These are phyloP conservation scores for Backusella morwellensis DNA, from an alignment of 192 early-diverging fungal species.

Conservation along the genomic window DNA sequence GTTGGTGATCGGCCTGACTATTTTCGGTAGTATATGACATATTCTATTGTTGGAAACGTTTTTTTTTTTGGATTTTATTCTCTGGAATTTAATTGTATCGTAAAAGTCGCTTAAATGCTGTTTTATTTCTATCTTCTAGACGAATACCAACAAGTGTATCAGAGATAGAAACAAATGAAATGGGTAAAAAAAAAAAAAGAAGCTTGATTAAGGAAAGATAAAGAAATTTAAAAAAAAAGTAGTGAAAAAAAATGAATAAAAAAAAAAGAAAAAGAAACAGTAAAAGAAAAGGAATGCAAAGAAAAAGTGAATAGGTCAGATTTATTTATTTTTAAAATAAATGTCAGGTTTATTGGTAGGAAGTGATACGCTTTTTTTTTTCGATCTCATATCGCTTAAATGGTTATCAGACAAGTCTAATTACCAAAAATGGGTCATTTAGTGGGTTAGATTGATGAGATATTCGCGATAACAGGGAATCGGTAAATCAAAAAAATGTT, in stretches of 20 bases:
- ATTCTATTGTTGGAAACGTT: background rate
- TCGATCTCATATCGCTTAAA: background rate
- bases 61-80: background rate
- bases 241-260: background rate
- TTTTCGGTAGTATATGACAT: background rate
- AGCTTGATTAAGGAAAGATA: background rate
- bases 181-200: background rate
- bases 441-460: conserved; percentile 1
- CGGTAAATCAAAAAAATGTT: background rate
- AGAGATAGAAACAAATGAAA: background rate
- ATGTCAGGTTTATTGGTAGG: background rate
- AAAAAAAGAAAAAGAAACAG: background rate
- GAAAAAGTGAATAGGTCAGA: background rate
- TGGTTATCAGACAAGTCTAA: conserved; percentile 1
- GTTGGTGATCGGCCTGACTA: background rate
- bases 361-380: background rate
- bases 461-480: background rate
- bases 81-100: background rate
- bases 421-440: conserved; percentile 1
- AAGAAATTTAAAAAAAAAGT: background rate
- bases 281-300: background rate
- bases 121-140: background rate
- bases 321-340: background rate
- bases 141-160: background rate
- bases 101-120: background rate